A percentile compares a stretch with the other conserved stretches of the same genome.
These are phyloP conservation scores for Globisporangium viniferum DNA, from an alignment of 352 stramenopile species.

Conservation along the genomic window DNA sequence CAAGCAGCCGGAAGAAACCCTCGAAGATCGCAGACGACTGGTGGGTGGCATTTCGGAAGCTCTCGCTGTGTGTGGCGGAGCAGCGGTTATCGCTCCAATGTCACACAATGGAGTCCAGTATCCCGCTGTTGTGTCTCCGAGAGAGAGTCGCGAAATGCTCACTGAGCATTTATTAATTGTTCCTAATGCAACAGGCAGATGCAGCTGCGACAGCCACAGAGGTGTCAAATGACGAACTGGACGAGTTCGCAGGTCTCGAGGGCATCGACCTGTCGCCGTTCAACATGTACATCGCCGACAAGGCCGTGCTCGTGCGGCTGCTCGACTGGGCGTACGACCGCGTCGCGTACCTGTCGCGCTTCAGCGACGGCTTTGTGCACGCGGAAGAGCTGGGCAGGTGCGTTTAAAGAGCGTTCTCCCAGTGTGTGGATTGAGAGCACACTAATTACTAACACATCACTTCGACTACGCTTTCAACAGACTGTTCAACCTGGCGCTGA, in stretches of 20 bases:
- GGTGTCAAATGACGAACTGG: background rate
- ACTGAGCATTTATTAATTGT: background rate
- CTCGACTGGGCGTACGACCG: constrained; percentile 68
- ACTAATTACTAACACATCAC: background rate
- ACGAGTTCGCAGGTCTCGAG: constrained; percentile 32
- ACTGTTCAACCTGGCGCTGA: constrained; percentile 55
- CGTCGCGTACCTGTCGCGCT: constrained; percentile 30
- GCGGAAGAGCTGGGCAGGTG: constrained; percentile 37
- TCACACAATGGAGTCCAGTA: background rate
- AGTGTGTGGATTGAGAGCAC: background rate
- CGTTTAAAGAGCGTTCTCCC: background rate
- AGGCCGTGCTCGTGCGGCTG: constrained; percentile 40
- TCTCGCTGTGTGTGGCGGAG: background rate
- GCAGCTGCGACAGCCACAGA: background rate
- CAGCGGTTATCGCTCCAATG: background rate
- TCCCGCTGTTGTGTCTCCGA: background rate
- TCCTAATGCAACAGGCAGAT: background rate
- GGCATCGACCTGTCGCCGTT: constrained; percentile 55
- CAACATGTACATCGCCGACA: constrained; percentile 52
- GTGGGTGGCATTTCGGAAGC: background rate
- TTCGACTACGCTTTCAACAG: constrained; percentile 16
- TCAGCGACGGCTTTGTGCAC: constrained; percentile 48
- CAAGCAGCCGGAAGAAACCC: background rate
- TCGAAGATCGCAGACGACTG: constrained; percentile 9
- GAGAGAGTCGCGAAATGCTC: background rate